Conservation (phyloP, 129 eudicot species). For the Scalesia atractyloides region DNA sequence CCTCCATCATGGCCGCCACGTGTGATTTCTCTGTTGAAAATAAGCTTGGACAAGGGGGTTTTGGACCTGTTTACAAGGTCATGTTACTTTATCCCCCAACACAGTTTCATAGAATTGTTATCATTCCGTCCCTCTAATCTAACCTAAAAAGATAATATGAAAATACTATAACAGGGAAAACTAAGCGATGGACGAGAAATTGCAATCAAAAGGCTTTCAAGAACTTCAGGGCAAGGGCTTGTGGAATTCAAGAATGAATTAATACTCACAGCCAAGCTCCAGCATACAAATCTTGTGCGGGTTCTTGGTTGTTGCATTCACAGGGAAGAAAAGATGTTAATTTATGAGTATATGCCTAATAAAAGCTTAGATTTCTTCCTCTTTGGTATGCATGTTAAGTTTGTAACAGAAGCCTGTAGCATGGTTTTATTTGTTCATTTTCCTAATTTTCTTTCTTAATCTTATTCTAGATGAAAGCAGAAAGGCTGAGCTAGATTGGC, state of each 20-base stretch:
- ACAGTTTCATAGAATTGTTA: neutral
- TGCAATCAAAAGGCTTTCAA: conserved; percentile 50
- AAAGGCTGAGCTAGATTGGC: conserved; percentile 40
- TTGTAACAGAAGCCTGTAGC: neutral
- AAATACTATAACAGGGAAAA: conserved; percentile 24
- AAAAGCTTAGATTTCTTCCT: conserved; percentile 44
- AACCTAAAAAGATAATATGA: neutral
- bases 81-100: neutral
- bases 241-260: conserved; percentile 54
- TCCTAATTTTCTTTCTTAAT: neutral
- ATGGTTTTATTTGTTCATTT: neutral
- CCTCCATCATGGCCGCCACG: conserved; percentile 37
- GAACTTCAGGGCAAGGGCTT: conserved; percentile 46
- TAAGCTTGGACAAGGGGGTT: conserved; percentile 56
- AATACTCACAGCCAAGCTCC: conserved; percentile 43
- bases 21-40: conserved; percentile 36
- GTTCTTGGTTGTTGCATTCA: conserved; percentile 52
- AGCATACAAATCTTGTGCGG: conserved; percentile 50
- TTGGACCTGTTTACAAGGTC: conserved; percentile 60
- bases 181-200: conserved; percentile 29
- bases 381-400: conserved; percentile 37
- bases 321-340: conserved; percentile 45
- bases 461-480: conserved; percentile 20
- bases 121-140: conserved; percentile 3
- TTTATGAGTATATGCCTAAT: conserved; percentile 51